Evolutionary conservation across 2,329 filamentous ascomycete genomes (phyloP).

Genomic region (Alternaria angustiovoidea): DNA sequence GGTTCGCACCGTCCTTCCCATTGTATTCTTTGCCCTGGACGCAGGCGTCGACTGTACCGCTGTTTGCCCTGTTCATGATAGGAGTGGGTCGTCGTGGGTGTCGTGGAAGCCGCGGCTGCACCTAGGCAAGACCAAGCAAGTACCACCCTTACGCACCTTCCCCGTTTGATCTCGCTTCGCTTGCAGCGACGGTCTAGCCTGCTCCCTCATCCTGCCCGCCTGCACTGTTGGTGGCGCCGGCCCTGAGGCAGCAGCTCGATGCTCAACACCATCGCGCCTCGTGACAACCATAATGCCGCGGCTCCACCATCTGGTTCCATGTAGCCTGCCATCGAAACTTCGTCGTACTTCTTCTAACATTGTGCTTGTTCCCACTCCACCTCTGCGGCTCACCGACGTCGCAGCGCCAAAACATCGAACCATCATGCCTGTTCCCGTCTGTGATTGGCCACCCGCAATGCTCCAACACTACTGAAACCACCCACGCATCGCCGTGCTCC

Average conservation of each 20-base stretch:
- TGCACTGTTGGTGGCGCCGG: slow-evolving; percentile 22
- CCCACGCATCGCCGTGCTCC: slow-evolving; percentile 37
- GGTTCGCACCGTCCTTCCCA: background rate
- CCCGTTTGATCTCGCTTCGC: slow-evolving; percentile 25
- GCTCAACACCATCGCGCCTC: slow-evolving; percentile 16
- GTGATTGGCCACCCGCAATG: slow-evolving; percentile 42
- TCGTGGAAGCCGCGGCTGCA: slow-evolving; percentile 16
- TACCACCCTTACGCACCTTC: slow-evolving; percentile 22
- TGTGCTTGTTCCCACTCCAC: slow-evolving; percentile 4
- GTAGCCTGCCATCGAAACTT: background rate
- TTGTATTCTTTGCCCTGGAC: too few relatives aligned
- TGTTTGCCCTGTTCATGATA: background rate
- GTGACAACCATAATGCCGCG: background rate
- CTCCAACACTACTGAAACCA: slow-evolving; percentile 49
- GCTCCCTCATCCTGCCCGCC: slow-evolving; percentile 7
- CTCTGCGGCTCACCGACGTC: slow-evolving; percentile 20
- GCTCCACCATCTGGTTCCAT: background rate
- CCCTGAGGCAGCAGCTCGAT: slow-evolving; percentile 5
- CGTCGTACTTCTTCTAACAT: background rate
- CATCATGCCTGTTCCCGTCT: slow-evolving; percentile 20
- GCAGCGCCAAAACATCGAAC: slow-evolving; percentile 40
- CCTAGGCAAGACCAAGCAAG: slow-evolving; percentile 4
- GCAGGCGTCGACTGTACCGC: background rate
- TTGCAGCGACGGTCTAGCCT: slow-evolving; percentile 20
- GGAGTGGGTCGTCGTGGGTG: background rate